These are phyloP conservation scores for Nemania sp. DNA, from an alignment of 2,329 filamentous ascomycete genomes.

Conservation along the genomic window DNA sequence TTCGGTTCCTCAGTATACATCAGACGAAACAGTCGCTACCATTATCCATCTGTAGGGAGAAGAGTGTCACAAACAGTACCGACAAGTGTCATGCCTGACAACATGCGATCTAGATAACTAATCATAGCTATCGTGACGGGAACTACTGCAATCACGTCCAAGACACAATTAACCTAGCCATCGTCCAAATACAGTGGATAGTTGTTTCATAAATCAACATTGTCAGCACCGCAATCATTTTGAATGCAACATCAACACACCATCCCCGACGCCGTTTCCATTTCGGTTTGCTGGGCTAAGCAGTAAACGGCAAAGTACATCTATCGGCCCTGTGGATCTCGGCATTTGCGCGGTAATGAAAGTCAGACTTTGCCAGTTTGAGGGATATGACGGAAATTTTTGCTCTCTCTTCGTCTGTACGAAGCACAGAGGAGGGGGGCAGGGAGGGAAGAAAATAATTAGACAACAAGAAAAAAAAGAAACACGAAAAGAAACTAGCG, in stretches of 20 bases:
- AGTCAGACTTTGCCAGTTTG: slow-evolving; percentile 22
- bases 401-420: neutral
- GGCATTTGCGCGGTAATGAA: slow-evolving; percentile 27
- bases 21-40: no score
- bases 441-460: neutral
- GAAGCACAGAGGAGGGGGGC: neutral
- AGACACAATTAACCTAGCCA: slow-evolving; percentile 12
- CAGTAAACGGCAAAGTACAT: slow-evolving; percentile 14
- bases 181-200: slow-evolving; percentile 1
- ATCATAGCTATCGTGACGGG: neutral
- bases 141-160: slow-evolving; percentile 7
- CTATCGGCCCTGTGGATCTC: slow-evolving; percentile 21
- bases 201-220: slow-evolving; percentile 18
- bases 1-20: no score
- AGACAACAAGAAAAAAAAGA: neutral
- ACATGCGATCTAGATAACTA: slow-evolving; percentile 14
- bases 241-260: slow-evolving; percentile 22
- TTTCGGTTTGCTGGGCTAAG: slow-evolving; percentile 16
- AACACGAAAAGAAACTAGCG: neutral
- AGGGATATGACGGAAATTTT: neutral
- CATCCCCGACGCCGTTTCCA: slow-evolving; percentile 11
- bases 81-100: neutral
- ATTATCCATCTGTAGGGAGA: no score
- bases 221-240: neutral
- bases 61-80: no score